Conservation (phyloP, 2,329 filamentous ascomycete species). For the Alternaria angustiovoidea region DNA sequence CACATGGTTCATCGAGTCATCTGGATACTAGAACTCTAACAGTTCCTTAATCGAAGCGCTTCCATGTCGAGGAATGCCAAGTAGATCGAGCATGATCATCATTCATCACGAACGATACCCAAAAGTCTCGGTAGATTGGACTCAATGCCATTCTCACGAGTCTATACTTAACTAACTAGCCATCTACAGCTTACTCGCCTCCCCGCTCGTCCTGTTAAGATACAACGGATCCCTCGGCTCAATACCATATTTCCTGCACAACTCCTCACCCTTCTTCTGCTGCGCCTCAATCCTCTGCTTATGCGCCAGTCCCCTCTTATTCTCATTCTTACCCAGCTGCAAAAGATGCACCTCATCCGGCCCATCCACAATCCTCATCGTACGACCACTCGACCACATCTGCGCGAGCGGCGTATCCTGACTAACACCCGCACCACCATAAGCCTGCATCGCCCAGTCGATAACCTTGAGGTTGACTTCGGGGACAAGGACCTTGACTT, state of each 20-base stretch:
- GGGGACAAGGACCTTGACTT: constrained; percentile 93
- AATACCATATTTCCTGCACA: constrained; percentile 68
- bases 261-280: constrained; percentile 68
- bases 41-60: too few relatives aligned
- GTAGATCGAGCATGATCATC: too few relatives aligned
- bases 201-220: constrained; percentile 52
- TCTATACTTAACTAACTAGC: too few relatives aligned
- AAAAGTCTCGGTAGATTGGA: too few relatives aligned
- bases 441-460: constrained; percentile 92
- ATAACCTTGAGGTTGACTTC: constrained; percentile 84
- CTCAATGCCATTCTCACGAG: too few relatives aligned
- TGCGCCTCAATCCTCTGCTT: constrained; percentile 70
- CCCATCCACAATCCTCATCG: constrained; percentile 86
- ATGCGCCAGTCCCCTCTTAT: constrained; percentile 70
- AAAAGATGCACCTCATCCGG: constrained; percentile 89
- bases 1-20: too few relatives aligned
- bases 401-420: constrained; percentile 88
- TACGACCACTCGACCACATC: constrained; percentile 83
- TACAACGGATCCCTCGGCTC: constrained; percentile 53
- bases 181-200: constrained; percentile 55
- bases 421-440: constrained; percentile 87
- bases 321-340: constrained; percentile 83
- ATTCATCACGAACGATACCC: too few relatives aligned
- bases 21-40: too few relatives aligned
- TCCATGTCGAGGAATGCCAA: too few relatives aligned